Evolutionary conservation across 164 flowering plant species (phyloP).

Genomic region (Vitis cinerea): DNA sequence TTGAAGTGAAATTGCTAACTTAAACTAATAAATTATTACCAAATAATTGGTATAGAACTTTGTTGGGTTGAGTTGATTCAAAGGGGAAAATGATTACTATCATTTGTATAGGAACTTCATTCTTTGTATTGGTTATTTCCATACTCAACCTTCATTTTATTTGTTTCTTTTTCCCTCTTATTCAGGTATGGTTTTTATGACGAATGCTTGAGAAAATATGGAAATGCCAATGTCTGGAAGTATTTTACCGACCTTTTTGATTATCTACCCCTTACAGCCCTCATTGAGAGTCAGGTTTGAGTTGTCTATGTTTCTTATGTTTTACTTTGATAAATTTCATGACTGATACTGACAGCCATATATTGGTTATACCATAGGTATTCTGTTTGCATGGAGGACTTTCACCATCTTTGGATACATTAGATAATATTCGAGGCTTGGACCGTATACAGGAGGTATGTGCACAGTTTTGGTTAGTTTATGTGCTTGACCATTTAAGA

Average conservation of each 20-base stretch:
- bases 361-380: constrained; percentile 15
- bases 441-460: constrained; percentile 49
- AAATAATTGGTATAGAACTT: too few relatives aligned
- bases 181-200: constrained; percentile 49
- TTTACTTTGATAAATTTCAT: background rate
- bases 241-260: constrained; percentile 39
- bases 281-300: constrained; percentile 46
- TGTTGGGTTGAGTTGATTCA: too few relatives aligned
- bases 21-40: too few relatives aligned
- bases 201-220: constrained; percentile 42
- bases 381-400: constrained; percentile 50
- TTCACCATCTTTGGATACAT: constrained; percentile 45
- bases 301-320: background rate
- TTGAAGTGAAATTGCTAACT: too few relatives aligned
- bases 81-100: too few relatives aligned
- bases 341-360: constrained; percentile 7
- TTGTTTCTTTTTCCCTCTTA: background rate
- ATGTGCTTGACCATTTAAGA: background rate
- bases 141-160: background rate
- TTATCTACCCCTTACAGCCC: constrained; percentile 45
- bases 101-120: background rate
- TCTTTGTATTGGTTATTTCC: background rate
- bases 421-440: constrained; percentile 37
- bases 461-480: background rate
- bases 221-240: constrained; percentile 48